Base-by-base conservation (phyloP, 2,329 filamentous ascomycete genomes). In the Colletotrichum siamense region DNA sequence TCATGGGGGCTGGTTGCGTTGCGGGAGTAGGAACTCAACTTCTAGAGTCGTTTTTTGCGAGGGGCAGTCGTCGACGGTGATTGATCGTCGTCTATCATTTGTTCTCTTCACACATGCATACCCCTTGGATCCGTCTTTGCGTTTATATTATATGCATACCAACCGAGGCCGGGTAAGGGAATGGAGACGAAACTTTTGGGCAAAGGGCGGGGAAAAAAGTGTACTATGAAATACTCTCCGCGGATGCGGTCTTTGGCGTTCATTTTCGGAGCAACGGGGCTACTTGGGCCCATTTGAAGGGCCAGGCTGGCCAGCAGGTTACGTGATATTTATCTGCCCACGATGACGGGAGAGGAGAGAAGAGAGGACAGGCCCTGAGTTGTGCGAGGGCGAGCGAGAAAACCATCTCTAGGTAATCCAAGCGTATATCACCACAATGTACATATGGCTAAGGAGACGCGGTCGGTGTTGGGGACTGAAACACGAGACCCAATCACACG, bases 71-170 rank as follows among this genome's bases (percentile, higher is more conserved):
- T 66, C 55, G 52, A 34, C 59, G 22, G 61, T 64, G 32, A 34
- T 64, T 57, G 55, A 15, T 44, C 72, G 66, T 39, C 71, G 70
- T 55, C 67, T 71, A 67, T 75, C 39, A 52, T 75, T 76, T 75
- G 28, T 75, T 77, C 75, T 75, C 71, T 75, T 71, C 61, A 64
- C 61, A 49, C 30, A 75, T 28, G 72, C 75, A 77, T 77, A 75
- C 72, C 75, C 75, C 63, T 70, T 74, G 75, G 72, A 75, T 77
- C 71, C 73, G 66, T 75, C 75, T 75, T 67, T 75, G 75, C 75
- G 66, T 74, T 74, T 74, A 76, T 76, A 76, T 52, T 77, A 77
- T 75, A 77, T 71, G 67, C 71, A 75, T 75, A 26, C 61, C 55
- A 75, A 63, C 66, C 39, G 67, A 77, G 72, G 44, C 62, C 55